A percentile compares a stretch with the other conserved stretches of the same genome.
These are phyloP conservation scores for Chondrostereum purpureum DNA, from an alignment of 1,284 basidiomycete genomes.

Conservation along the genomic window DNA sequence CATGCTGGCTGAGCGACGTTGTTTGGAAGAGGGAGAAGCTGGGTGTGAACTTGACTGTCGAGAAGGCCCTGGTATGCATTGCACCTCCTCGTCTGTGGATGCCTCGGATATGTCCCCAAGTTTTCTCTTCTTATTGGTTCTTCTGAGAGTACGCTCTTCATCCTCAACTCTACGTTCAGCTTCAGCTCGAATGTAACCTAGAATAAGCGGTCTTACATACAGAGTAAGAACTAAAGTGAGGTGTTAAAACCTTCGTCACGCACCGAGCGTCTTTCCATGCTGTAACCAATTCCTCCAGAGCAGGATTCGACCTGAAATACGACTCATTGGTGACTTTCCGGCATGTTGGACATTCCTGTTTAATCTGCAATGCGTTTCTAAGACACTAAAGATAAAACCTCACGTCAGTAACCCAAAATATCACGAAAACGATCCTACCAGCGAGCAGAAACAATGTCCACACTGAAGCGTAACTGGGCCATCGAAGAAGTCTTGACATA, in stretches of 20 bases:
- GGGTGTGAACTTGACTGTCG: constrained; percentile 7
- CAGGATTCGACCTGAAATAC: constrained; percentile 52
- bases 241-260: neutral
- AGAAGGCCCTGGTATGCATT: constrained; percentile 2
- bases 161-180: neutral
- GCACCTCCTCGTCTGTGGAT: constrained; percentile 9
- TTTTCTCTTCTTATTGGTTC: constrained; percentile 16
- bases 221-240: neutral
- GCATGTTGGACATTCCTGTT: constrained; percentile 63
- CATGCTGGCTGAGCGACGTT: constrained; percentile 16
- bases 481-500: constrained; percentile 65
- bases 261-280: constrained; percentile 43
- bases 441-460: constrained; percentile 73
- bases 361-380: constrained; percentile 44
- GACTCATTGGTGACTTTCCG: constrained; percentile 47
- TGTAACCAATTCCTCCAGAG: constrained; percentile 52
- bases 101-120: neutral
- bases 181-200: neutral
- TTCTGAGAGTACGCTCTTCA: neutral
- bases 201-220: neutral
- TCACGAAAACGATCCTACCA: too few species aligned
- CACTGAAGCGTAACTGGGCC: constrained; percentile 65
- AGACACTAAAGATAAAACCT: constrained; percentile 44
- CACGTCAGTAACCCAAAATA: neutral
- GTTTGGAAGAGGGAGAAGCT: neutral